Percentiles rank a stretch among this genome's conserved stretches.
Evolutionary conservation across 2,329 filamentous ascomycete genomes (phyloP).

Genomic region (Arthrobotrys iridis): DNA sequence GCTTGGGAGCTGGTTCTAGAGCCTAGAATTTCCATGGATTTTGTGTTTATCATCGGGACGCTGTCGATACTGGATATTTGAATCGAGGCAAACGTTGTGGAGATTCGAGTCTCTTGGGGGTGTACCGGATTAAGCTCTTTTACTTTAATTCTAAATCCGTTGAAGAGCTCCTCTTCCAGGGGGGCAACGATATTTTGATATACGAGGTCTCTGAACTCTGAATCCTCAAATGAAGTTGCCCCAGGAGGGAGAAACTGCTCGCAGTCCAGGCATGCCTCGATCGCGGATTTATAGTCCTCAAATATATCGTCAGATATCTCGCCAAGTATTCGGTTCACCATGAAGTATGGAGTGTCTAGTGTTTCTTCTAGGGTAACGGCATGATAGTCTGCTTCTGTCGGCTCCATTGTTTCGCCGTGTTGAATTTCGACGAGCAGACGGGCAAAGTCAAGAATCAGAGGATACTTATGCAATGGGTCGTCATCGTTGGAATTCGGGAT

Average conservation of each 20-base stretch:
- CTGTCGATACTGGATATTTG: background rate
- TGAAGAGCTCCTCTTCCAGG: conserved; percentile 19
- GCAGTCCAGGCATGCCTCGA: conserved; percentile 32
- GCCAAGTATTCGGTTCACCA: conserved; percentile 10
- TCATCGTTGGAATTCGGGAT: background rate
- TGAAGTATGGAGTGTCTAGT: conserved; percentile 24
- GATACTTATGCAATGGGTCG: conserved; percentile 22
- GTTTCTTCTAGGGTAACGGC: background rate
- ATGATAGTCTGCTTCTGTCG: conserved; percentile 18
- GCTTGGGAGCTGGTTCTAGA: background rate
- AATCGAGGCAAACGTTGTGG: background rate
- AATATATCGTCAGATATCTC: conserved; percentile 28
- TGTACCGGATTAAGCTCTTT: background rate
- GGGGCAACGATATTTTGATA: conserved; percentile 15
- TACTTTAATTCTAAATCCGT: conserved; percentile 5
- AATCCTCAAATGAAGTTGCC: background rate
- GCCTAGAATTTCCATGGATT: background rate
- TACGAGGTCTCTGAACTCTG: background rate
- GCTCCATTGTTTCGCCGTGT: conserved; percentile 21
- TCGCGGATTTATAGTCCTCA: conserved; percentile 18
- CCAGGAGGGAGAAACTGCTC: background rate
- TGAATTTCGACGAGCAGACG: conserved; percentile 26
- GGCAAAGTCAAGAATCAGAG: conserved; percentile 32
- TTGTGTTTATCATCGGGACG: background rate
- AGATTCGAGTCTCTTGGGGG: background rate